Evolutionary conservation across 164 flowering plant genomes (phyloP), one percentile per base, ranked within the genome.

Genomic region (Magnolia sinica): DNA sequence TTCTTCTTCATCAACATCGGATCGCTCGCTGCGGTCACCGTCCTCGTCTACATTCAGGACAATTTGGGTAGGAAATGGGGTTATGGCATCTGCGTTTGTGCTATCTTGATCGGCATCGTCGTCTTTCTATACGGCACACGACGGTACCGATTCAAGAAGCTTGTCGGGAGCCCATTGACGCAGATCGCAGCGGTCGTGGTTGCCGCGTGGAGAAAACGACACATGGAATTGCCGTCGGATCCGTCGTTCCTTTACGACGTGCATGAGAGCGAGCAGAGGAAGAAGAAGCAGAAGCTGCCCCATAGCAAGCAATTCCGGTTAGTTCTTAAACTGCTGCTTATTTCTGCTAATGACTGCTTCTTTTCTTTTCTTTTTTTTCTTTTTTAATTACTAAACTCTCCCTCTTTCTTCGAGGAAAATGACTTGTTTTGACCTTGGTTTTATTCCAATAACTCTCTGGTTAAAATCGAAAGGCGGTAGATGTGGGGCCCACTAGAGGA

Each of bases 1-100:
- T 96, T 89, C 85, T 96, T 96, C 88, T 83, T 92, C 81, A 91
- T 96, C 29, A 94, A 85, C 83, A 71, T 96, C 1, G 99, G 99
- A 3, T 86, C 98, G 1, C 88, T 96, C 0, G 58, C 65, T 0
- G 98, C 99, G 0, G 98, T 96, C 16, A 92, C 98, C 2, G 75
- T 95, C 14, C 87, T 95, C 0, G 98, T 95, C 1, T 95, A 93
- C 86, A 85, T 96, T 6, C 97, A 96, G 75, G 98, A 94, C 73
- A 86, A 96, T 77, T 1, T 90, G 16, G 99, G 99, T 0, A 72
- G 98, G 51, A 74, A 76, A 50, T 92, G 97, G 96, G 99, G 98
- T 0, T 96, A 94, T 64, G 99, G 98, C 0, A 86, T 90, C 16
- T 91, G 95, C 14, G 98, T 91, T 1, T 80, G 82, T 29, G 91